phyloP scores from a whole-genome alignment of 257 asterid species.

The Echites panduratus region DNA sequence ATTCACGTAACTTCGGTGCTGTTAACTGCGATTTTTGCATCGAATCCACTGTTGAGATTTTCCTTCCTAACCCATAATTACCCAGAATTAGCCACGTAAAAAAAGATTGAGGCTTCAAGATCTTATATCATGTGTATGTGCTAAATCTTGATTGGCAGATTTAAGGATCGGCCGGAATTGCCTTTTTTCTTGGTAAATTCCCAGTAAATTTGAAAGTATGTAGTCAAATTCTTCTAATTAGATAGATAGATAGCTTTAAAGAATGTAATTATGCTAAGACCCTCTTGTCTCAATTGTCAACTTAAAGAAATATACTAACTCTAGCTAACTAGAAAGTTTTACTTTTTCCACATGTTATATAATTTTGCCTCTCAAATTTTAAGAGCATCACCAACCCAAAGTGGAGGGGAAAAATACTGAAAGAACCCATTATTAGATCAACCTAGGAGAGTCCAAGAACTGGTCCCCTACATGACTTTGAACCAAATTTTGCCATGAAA shows the following conservation, averaged over 20 bases:
- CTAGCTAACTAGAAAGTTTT: too few species aligned
- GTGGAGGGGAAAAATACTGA: neutral
- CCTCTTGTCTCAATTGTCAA: too few species aligned
- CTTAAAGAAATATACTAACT: too few species aligned
- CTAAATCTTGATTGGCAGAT: neutral
- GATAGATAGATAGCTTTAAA: too few species aligned
- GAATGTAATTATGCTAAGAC: too few species aligned
- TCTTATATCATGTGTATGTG: neutral
- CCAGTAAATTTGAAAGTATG: neutral
- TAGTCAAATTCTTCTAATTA: too few species aligned
- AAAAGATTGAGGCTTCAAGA: too few species aligned
- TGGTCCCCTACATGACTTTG: neutral
- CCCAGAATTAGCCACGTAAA: too few species aligned
- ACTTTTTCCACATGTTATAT: too few species aligned
- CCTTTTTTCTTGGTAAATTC: neutral
- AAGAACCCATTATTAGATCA: neutral
- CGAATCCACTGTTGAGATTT: conserved; percentile 8
- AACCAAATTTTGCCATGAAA: conserved; percentile 11
- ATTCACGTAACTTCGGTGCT: conserved; percentile 20
- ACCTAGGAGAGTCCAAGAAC: neutral
- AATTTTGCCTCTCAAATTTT: too few species aligned
- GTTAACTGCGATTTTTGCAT: conserved; percentile 13
- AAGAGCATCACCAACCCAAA: too few species aligned
- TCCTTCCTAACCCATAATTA: conserved; percentile 2
- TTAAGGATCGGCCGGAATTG: too few species aligned